Base-by-base conservation (phyloP, 2,329 filamentous ascomycete species). In the Atkinsonella hypoxylon region DNA sequence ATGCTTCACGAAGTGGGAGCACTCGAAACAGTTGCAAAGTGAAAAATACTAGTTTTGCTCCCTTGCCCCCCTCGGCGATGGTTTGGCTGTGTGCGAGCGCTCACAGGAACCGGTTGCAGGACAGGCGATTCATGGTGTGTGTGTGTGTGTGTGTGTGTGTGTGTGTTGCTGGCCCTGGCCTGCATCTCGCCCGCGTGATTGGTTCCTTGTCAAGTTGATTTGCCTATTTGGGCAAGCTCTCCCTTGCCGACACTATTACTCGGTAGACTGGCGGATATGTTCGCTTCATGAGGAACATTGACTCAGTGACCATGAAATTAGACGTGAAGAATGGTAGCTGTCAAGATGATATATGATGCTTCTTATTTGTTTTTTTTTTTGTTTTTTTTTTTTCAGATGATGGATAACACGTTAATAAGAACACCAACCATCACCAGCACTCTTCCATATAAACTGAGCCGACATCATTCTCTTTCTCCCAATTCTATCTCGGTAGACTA, bases 211-310 rank as follows among this genome's bases (percentile, higher is more conserved):
- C 46, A 9, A 40, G 32, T 2, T 8, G 34, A 12, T 10, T 36
- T 49, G 36, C 47, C 47, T 43, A 43, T 42, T 49, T 22, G 17
- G 47, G 47, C 47, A 43, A 43, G 38, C 47, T 49, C 47, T 38
- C 47, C 42, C 38, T n/a, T 36, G 18, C 32, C n/a, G 39, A 34
- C 0, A 36, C 47, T 18, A 49, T 15, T 49, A 22, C 20, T 22
- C 20, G 20, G 20, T 22, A 48, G 47, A 18, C 47, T 11, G 39
- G 39, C 17, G 22, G 26, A 20, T 30, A 48, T 40, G 43, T 48
- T 48, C 38, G 22, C 47, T 48, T 20, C 20, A 30, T 42, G 47
- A 34, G 17, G n/a, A 48, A 32, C 26, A 42, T 36, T 40, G 38
- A 43, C 43, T 48, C 47, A 40, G 43, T 48, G 5, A 48, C 12